Conservation (phyloP, 352 stramenopile genomes). For the Globisporangium alternatum region DNA sequence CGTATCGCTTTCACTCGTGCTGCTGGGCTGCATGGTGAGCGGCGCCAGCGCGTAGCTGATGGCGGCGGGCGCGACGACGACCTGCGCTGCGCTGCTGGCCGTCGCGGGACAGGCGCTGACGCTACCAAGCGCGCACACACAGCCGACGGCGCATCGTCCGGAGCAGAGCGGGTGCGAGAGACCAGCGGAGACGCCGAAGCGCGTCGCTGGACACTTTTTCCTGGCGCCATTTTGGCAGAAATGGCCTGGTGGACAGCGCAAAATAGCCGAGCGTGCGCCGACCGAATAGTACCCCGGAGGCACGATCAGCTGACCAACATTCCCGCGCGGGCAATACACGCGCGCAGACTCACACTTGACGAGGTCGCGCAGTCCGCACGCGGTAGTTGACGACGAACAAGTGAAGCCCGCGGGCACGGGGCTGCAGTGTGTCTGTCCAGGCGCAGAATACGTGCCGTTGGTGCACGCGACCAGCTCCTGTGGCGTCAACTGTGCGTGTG, state of each 20-base stretch:
- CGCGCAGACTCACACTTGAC: constrained; percentile 30
- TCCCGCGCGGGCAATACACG: constrained; percentile 49
- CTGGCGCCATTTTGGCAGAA: constrained; percentile 44
- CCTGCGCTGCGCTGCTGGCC: constrained; percentile 19
- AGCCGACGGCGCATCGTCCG: constrained; percentile 39
- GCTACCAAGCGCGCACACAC: constrained; percentile 46
- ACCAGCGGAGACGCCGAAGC: constrained; percentile 37
- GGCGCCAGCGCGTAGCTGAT: constrained; percentile 34
- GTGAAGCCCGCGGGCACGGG: constrained; percentile 41
- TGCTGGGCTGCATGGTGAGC: constrained; percentile 22
- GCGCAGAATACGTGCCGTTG: constrained; percentile 55
- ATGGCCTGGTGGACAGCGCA: constrained; percentile 42
- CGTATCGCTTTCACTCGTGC: constrained; percentile 11
- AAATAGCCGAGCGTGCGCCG: constrained; percentile 33
- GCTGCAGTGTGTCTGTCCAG: constrained; percentile 42
- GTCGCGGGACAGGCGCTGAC: constrained; percentile 38
- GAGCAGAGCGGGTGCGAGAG: constrained; percentile 41
- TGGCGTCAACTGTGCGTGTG: constrained; percentile 27
- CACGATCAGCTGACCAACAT: constrained; percentile 29
- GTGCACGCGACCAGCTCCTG: constrained; percentile 33
- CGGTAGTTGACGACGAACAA: constrained; percentile 21
- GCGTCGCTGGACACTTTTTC: constrained; percentile 41
- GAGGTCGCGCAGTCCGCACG: constrained; percentile 40
- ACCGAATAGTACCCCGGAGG: constrained; percentile 46
- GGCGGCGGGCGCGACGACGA: constrained; percentile 28